phyloP scores from a whole-genome alignment of 1,284 basidiomycete genomes.

The Entoloma clypeatum region DNA sequence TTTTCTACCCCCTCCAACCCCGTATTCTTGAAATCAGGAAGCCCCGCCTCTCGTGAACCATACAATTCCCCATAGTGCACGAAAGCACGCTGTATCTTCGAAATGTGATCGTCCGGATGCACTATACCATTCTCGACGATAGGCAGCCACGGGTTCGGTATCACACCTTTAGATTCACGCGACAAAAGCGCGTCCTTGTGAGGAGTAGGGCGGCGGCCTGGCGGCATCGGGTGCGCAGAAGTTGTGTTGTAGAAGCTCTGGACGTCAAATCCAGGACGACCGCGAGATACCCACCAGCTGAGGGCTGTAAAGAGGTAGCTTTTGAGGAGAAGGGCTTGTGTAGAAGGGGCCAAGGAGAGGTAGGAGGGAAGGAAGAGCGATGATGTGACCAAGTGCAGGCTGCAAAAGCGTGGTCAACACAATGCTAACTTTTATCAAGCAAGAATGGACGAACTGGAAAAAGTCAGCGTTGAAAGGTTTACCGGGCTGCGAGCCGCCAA shows the following conservation, averaged over 20 bases:
- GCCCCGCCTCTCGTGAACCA: slow-evolving; percentile 23
- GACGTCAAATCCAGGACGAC: slow-evolving; percentile 38
- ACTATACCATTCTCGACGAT: slow-evolving; percentile 46
- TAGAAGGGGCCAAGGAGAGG: slow-evolving; percentile 32
- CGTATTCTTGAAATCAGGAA: slow-evolving; percentile 16
- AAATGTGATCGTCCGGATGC: slow-evolving; percentile 64
- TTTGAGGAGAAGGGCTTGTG: slow-evolving; percentile 39
- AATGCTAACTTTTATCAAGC: neutral
- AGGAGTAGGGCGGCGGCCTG: slow-evolving; percentile 31
- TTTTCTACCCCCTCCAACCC: slow-evolving; percentile 18
- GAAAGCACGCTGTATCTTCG: slow-evolving; percentile 48
- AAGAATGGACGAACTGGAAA: slow-evolving; percentile 31
- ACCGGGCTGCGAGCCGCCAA: slow-evolving; percentile 33
- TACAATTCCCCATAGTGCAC: slow-evolving; percentile 18
- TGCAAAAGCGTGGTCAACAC: slow-evolving; percentile 19
- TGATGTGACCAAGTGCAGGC: slow-evolving; percentile 55
- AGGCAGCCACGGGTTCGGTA: slow-evolving; percentile 53
- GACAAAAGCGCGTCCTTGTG: slow-evolving; percentile 31
- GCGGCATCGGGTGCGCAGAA: slow-evolving; percentile 28
- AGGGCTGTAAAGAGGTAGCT: slow-evolving; percentile 39
- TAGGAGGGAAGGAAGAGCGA: slow-evolving; percentile 46
- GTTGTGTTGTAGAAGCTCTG: slow-evolving; percentile 35
- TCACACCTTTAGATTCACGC: slow-evolving; percentile 25
- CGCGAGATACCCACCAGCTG: slow-evolving; percentile 39
- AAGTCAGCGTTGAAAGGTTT: slow-evolving; percentile 39